Evolutionary conservation across 1,139 yeast genomes (phyloP), one percentile per base, ranked within the genome.

Genomic region (Pichia sp.): DNA sequence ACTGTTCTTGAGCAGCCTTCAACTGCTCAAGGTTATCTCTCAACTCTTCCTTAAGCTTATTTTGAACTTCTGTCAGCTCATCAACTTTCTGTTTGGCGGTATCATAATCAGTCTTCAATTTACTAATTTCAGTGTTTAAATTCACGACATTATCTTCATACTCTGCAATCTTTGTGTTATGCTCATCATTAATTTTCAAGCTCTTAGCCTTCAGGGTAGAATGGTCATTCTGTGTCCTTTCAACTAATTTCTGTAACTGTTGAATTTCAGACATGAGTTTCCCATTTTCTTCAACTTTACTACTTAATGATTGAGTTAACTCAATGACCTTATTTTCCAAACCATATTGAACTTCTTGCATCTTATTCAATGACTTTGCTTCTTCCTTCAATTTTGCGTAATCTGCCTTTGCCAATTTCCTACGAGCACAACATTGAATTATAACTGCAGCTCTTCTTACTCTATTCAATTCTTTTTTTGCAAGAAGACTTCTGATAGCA

Each of bases 241-340:
- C 79, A 59, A 87, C 74, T 51, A 83, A 75, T 27, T 66, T 68
- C 65, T 83, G 85, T 67, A 78, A 76, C 64, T 70, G 71, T 27
- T 81, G 78, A 55, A 92, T 80, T 64, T 87, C 88, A 14, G 73
- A 73, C 61, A 81, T 77, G 66, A 92, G 76, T 58, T 78, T 79
- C 73, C 85, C 87, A 71, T 91, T 92, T 64, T 90, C 97, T 64
- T 82, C 87, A 45, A 85, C 83, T 71, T 87, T 87, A 31, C 84
- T 72, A 1, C 96, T 83, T 62, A 92, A 77, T 9, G 85, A 81
- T 69, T 92, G 96, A 1, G 97, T 91, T 61, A 95, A 81, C 71
- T 92, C 96, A 61, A 93, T 91, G 29, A 95, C 98, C 77, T 93
- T 93, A 72, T 92, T 93, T 71, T 95, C 99, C 66, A 93, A 80